These are phyloP conservation scores for Daedalea quercina DNA, from an alignment of 768 basidiomycete species.

Conservation along the genomic window DNA sequence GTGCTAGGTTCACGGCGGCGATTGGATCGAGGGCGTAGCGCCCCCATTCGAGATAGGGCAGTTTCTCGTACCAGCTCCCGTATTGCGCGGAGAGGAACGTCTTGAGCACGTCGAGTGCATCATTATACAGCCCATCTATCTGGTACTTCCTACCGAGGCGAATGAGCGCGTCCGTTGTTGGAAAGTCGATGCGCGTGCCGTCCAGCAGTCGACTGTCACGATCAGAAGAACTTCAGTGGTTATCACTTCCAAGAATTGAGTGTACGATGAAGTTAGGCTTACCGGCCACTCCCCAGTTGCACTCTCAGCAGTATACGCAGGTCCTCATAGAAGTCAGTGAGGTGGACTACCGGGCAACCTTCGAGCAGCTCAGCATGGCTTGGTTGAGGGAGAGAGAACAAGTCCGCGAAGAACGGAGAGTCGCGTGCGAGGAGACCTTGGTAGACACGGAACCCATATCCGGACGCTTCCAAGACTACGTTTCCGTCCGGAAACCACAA, in stretches of 20 bases:
- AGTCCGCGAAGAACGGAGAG: constrained; percentile 4
- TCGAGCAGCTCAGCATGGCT: background rate
- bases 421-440: constrained; percentile 1
- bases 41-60: background rate
- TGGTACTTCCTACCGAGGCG: background rate
- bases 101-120: background rate
- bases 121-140: background rate
- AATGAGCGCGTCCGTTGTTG: background rate
- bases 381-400: constrained; percentile 3
- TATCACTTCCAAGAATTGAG: too few relatives aligned
- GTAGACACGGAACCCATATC: constrained; percentile 2
- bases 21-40: background rate
- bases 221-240: too few relatives aligned
- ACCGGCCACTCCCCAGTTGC: background rate
- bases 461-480: constrained; percentile 1
- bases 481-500: constrained; percentile 3
- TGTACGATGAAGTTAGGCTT: too few relatives aligned
- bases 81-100: background rate
- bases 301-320: constrained; percentile 2
- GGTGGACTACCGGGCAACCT: background rate
- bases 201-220: background rate
- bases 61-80: background rate
- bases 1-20: constrained; percentile 1
- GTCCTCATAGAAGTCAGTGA: background rate
- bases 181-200: too few relatives aligned